phyloP scores from a whole-genome alignment of 495 filamentous ascomycete species.

The Neurospora tetraspora region DNA sequence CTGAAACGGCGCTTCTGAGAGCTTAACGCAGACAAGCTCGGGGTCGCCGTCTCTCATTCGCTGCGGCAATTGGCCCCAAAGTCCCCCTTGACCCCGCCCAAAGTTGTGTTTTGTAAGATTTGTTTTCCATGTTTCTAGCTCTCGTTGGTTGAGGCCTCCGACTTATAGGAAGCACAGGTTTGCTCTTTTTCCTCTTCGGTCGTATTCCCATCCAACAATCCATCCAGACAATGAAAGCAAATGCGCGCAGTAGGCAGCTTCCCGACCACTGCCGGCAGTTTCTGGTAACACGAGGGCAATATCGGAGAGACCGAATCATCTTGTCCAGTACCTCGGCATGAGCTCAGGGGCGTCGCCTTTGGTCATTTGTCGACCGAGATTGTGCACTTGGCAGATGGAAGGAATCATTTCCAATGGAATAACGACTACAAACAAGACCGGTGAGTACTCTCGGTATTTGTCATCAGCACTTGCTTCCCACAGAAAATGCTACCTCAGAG shows the following conservation, averaged over 20 bases:
- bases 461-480: background rate
- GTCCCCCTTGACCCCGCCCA: constrained; percentile 1
- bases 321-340: background rate
- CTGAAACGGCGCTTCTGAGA: constrained; percentile 16
- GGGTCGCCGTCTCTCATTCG: background rate
- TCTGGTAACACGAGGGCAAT: background rate
- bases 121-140: background rate
- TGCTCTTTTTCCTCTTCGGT: background rate
- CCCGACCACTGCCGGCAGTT: background rate
- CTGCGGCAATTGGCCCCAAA: background rate
- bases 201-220: background rate
- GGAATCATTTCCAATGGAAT: background rate
- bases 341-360: constrained; percentile 2
- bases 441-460: background rate
- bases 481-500: background rate
- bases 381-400: background rate
- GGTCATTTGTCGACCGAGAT: background rate
- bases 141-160: background rate
- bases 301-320: background rate
- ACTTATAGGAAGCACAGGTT: background rate
- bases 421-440: background rate
- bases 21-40: constrained; percentile 6
- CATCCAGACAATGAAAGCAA: background rate
- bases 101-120: background rate
- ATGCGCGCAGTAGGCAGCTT: background rate